Percentiles rank a stretch among this genome's conserved stretches.
Conservation (phyloP, 2,329 filamentous ascomycete species). For the Blastomyces emzantsi region DNA sequence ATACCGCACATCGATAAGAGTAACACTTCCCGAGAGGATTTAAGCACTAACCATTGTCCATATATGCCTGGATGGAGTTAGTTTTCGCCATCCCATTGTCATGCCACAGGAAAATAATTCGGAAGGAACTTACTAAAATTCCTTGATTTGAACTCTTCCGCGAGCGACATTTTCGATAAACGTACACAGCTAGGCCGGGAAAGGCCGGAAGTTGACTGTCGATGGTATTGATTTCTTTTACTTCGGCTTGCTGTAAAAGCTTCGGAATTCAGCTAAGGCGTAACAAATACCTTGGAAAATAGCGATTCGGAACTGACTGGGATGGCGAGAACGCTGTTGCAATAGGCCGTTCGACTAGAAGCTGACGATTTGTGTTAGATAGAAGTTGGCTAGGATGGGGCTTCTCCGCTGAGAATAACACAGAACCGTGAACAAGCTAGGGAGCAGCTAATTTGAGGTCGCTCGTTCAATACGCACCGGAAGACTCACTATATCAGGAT, state of each 20-base stretch:
- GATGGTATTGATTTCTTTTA: neutral
- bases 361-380: too few relatives aligned
- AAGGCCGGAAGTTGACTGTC: neutral
- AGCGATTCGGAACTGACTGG: too few relatives aligned
- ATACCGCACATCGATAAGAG: neutral
- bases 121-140: conserved; percentile 52
- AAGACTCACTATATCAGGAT: neutral
- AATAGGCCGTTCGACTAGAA: too few relatives aligned
- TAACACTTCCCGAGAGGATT: neutral
- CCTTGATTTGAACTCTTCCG: conserved; percentile 54
- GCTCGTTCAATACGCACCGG: neutral
- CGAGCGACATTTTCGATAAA: conserved; percentile 39
- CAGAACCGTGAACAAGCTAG: too few relatives aligned
- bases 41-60: conserved; percentile 53
- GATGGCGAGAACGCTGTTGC: too few relatives aligned
- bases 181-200: neutral
- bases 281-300: too few relatives aligned
- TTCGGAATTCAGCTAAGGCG: neutral
- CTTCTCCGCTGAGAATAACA: neutral
- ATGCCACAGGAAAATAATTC: conserved; percentile 12
- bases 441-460: neutral
- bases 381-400: too few relatives aligned
- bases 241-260: neutral
- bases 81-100: conserved; percentile 1
- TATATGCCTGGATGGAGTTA: conserved; percentile 49